A percentile compares a stretch with the other conserved stretches of the same genome.
These are phyloP conservation scores for Fusarium lyarnte DNA, from an alignment of 2,329 filamentous ascomycete genomes.

Conservation along the genomic window DNA sequence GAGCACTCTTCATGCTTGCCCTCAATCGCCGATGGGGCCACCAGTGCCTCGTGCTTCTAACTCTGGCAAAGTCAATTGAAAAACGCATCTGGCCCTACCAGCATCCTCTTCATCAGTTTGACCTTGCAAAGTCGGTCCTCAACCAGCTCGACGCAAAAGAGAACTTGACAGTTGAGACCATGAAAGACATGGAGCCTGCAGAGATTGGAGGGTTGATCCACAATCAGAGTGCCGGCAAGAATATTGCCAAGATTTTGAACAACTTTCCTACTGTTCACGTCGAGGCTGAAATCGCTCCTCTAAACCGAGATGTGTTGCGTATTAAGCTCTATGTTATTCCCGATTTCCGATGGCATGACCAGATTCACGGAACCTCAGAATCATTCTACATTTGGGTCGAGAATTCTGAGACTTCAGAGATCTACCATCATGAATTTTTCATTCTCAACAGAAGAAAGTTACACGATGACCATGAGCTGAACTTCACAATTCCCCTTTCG, in stretches of 20 bases:
- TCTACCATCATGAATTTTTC: constrained; percentile 98
- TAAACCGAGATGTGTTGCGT: constrained; percentile 94
- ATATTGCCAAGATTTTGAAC: constrained; percentile 81
- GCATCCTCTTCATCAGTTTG: constrained; percentile 95
- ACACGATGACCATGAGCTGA: constrained; percentile 95
- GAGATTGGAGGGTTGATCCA: constrained; percentile 93
- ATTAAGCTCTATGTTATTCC: constrained; percentile 87
- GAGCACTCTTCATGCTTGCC: constrained; percentile 96
- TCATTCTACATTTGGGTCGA: constrained; percentile 99
- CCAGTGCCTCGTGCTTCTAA: constrained; percentile 90
- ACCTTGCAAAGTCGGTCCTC: constrained; percentile 83
- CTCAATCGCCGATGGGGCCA: constrained; percentile 95
- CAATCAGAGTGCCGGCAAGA: constrained; percentile 86
- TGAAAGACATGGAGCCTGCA: constrained; percentile 91
- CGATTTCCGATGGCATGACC: constrained; percentile 94
- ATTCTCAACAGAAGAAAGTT: constrained; percentile 90
- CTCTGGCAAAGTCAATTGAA: constrained; percentile 96
- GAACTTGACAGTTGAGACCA: constrained; percentile 77
- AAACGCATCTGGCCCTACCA: constrained; percentile 95
- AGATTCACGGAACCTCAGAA: constrained; percentile 91
- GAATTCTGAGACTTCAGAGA: constrained; percentile 96
- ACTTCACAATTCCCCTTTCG: constrained; percentile 94
- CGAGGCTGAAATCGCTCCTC: constrained; percentile 92
- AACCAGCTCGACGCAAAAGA: constrained; percentile 87
- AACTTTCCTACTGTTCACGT: constrained; percentile 93